Evolutionary conservation across 345 rosid species (phyloP), one percentile per base, ranked within the genome.

Genomic region (Streptanthus diversifolius): DNA sequence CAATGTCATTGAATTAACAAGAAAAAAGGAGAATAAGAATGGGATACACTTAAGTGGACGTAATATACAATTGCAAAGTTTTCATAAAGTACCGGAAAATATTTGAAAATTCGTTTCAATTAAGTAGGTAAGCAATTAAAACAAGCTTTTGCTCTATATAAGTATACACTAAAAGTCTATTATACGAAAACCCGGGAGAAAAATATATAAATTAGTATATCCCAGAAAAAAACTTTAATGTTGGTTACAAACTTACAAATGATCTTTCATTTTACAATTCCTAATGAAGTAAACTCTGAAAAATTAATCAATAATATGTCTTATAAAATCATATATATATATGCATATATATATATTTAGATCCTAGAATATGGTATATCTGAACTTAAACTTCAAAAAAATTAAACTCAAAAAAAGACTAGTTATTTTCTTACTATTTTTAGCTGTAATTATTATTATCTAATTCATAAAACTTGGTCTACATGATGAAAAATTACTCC

Each of bases 41-140:
- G 70, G 65, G 51, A 68, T 68, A 61, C 52, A 75, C 65, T 63
- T 61, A 68, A 68, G 70, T 68, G 58, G 58, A 44, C 24, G 25
- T 44, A 56, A 53, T 76, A 53, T 5, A 61, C 43, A 43, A 62
- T 54, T 35, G 41, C 3, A 62, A 36, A 44, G 24, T 11, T 61
- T 60, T 60, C 18, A 51, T 60, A 60, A 45, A 75, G 74, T 12
- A 32, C 18, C 11, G 11, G 10, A 18, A 25, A 45, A 47, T 18
- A 15, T 10, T 56, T 45, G 8, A 57, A 56, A 56, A 47, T 0
- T 9, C 45, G 36, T 65, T 56, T 66, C 25, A 53, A 41, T 63
- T 52, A 14, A 52, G 76, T 63, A 10, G 63, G 70, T 41, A 17
- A 63, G 25, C 3, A 22, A 63, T 29, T 22, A 37, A 17, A 49